A percentile compares a stretch with the other conserved stretches of the same genome.
phyloP scores from a whole-genome alignment of 129 eudicot genomes.

The Artemisia annua region DNA sequence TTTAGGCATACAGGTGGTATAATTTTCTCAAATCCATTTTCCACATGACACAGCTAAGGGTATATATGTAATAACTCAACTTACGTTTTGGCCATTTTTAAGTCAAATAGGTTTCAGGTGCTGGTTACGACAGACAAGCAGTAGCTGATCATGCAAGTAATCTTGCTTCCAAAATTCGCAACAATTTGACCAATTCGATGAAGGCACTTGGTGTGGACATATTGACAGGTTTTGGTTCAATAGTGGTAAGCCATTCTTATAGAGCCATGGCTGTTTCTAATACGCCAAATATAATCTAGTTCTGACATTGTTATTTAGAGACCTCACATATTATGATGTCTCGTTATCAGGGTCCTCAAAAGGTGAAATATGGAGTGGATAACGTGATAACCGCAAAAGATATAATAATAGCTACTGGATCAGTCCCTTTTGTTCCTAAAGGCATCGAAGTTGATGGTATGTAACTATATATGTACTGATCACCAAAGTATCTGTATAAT shows the following conservation, averaged over 20 bases:
- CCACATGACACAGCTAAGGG: too few relatives aligned
- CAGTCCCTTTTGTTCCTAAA: constrained; percentile 83
- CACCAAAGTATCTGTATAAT: constrained; percentile 5
- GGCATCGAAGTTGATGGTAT: constrained; percentile 97
- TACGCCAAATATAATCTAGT: constrained; percentile 1
- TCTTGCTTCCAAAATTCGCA: constrained; percentile 85
- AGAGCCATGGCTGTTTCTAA: constrained; percentile 16
- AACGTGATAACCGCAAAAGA: constrained; percentile 71
- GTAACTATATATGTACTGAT: constrained; percentile 1
- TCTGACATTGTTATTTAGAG: neutral
- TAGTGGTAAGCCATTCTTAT: constrained; percentile 53
- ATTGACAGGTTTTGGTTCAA: constrained; percentile 85
- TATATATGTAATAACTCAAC: neutral
- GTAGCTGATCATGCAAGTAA: constrained; percentile 93
- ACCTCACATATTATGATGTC: constrained; percentile 10
- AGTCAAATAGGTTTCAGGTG: constrained; percentile 69
- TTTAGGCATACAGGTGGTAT: constrained; percentile 74
- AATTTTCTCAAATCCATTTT: neutral
- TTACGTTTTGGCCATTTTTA: constrained; percentile 23
- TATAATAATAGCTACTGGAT: constrained; percentile 94
- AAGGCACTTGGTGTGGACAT: constrained; percentile 90
- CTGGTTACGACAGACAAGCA: constrained; percentile 84
- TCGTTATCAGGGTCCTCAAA: constrained; percentile 77
- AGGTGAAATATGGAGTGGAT: constrained; percentile 68
- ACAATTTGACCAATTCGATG: constrained; percentile 75